These are phyloP conservation scores for Wallacemonas sp. DNA, from an alignment of 208 protist species.

Conservation along the genomic window DNA sequence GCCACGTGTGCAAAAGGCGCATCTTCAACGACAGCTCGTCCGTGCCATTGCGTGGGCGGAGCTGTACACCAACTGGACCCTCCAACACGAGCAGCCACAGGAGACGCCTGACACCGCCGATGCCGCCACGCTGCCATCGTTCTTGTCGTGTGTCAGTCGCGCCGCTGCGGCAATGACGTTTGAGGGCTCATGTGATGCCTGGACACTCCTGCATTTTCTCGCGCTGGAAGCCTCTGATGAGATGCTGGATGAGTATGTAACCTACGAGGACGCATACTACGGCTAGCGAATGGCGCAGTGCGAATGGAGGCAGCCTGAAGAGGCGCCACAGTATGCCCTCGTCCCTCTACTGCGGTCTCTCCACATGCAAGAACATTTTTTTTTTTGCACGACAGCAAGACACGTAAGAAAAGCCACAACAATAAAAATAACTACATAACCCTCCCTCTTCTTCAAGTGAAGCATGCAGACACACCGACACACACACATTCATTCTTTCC, in stretches of 20 bases:
- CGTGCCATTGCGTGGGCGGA: slow-evolving; percentile 75
- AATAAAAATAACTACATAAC: no score
- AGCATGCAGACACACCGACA: no score
- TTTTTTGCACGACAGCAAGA: no score
- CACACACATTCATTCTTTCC: no score
- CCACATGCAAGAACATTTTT: no score
- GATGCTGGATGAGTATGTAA: slow-evolving; percentile 47
- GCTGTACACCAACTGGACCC: slow-evolving; percentile 39
- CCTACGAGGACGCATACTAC: slow-evolving; percentile 21
- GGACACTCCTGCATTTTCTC: slow-evolving; percentile 53
- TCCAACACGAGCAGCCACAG: background rate
- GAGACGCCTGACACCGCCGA: no score
- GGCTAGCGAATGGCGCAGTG: background rate
- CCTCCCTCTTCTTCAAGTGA: no score
- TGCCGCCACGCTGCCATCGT: background rate
- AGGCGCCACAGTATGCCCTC: no score
- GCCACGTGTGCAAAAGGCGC: background rate
- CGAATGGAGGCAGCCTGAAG: no score
- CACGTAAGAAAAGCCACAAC: no score
- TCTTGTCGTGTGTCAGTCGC: slow-evolving; percentile 15
- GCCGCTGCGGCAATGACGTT: slow-evolving; percentile 38
- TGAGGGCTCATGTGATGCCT: slow-evolving; percentile 45
- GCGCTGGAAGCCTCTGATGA: slow-evolving; percentile 53
- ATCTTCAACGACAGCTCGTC: slow-evolving; percentile 22
- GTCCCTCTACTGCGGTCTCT: no score